Conservation (phyloP, 352 stramenopile species). For the Pythium sukuiense region DNA sequence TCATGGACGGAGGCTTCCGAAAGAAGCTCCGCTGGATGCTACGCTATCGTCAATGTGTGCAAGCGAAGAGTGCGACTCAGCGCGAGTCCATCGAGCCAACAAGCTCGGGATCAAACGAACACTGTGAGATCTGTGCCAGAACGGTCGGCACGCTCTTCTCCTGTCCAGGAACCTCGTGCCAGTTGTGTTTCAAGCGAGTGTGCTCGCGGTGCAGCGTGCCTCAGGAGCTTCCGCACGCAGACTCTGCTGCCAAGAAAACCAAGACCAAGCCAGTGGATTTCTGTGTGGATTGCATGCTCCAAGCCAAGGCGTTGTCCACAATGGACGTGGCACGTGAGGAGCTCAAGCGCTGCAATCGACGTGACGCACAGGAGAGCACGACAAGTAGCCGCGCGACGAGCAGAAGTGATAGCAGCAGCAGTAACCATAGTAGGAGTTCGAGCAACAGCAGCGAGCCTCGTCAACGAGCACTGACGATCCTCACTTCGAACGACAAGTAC, state of each 20-base stretch:
- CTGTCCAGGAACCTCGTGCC: neutral
- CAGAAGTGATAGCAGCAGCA: neutral
- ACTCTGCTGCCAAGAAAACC: neutral
- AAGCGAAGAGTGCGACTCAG: neutral
- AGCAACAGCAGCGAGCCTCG: too few relatives aligned
- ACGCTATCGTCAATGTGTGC: neutral
- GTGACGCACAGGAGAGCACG: too few relatives aligned
- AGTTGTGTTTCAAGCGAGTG: neutral
- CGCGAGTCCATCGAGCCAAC: neutral
- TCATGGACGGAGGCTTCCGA: neutral
- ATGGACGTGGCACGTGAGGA: neutral
- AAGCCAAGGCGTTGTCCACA: neutral
- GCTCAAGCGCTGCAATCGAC: neutral
- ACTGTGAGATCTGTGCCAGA: conserved; percentile 1
- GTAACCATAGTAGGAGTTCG: too few relatives aligned
- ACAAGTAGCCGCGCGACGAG: too few relatives aligned
- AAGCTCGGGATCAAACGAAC: neutral
- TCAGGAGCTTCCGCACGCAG: neutral
- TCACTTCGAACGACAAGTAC: too few relatives aligned
- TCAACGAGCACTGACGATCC: too few relatives aligned
- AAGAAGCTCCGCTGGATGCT: conserved; percentile 1
- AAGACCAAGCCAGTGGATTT: neutral
- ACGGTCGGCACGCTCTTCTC: neutral
- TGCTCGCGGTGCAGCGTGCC: neutral
- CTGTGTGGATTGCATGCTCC: neutral